phyloP scores from a whole-genome alignment of 345 rosid species.

The Eutrema heterophyllum region DNA sequence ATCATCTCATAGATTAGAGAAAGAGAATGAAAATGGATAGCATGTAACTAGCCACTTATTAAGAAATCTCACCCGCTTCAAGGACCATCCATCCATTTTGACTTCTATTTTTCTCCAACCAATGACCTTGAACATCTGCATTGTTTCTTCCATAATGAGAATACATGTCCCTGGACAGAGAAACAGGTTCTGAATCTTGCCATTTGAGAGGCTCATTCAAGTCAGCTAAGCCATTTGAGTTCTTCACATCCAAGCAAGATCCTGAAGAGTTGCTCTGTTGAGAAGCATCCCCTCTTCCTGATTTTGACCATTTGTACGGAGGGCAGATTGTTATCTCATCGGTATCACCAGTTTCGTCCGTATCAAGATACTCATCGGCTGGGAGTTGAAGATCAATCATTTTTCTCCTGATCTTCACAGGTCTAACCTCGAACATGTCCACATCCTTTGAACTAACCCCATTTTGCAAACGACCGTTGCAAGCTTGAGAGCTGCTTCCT shows the following conservation, averaged over 20 bases:
- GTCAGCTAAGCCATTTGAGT: conserved; percentile 32
- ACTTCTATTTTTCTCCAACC: conserved; percentile 34
- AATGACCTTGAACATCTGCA: conserved; percentile 25
- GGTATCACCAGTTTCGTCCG: conserved; percentile 20
- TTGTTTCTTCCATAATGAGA: conserved; percentile 36
- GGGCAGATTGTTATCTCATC: background rate
- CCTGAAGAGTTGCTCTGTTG: conserved; percentile 29
- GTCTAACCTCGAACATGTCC: conserved; percentile 26
- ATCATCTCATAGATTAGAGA: background rate
- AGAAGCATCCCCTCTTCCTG: conserved; percentile 15
- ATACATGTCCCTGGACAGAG: conserved; percentile 30
- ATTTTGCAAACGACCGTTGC: conserved; percentile 20
- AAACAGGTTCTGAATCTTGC: conserved; percentile 36
- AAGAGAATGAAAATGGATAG: background rate
- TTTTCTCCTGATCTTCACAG: conserved; percentile 35
- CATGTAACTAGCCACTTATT: conserved; percentile 8
- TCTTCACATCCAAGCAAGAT: conserved; percentile 28
- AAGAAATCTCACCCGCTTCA: conserved; percentile 50
- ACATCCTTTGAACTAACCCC: conserved; percentile 23
- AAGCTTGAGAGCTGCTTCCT: conserved; percentile 31
- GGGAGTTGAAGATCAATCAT: conserved; percentile 58
- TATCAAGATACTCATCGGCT: conserved; percentile 38
- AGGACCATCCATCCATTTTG: conserved; percentile 24
- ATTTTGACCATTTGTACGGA: conserved; percentile 24
- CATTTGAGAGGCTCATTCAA: conserved; percentile 49